Base-by-base conservation (phyloP, 2,329 filamentous ascomycete species). In the Aspergillus uvarum region DNA sequence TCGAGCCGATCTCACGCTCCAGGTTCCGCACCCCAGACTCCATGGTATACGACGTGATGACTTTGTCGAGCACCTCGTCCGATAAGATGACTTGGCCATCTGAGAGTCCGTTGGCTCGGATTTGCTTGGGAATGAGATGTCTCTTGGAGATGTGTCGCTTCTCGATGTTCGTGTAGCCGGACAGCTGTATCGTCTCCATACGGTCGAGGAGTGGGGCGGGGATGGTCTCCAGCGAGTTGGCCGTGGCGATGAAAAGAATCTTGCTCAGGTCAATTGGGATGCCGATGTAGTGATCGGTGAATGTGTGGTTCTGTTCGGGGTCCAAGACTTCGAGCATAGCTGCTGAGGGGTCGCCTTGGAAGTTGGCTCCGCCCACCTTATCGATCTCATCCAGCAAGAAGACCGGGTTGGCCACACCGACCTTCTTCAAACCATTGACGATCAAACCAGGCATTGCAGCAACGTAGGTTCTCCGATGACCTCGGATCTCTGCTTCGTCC, bases 281-380 rank as follows among this genome's bases (percentile, higher is more conserved):
- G 70, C 93, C 93, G 74, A 99, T 87, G 74, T 98, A 99, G 78
- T 99, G 95, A 72, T 99, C 95, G 31, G 88, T 91, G 78, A 99
- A 99, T 10, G 87, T 89, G 76, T 96, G 86, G 72, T 99, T 99
- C 78, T 99, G 95, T 76, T 99, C 95, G 0, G 95, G 95, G 71
- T 99, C 95, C 50, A 99, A 83, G 11, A 99, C 95, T 76, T 99
- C 95, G 14, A 99, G 87, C 94, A 99, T 97, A 8, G 95, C 95
- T 22, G 95, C 95, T 21, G 92, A 96, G 3, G 95, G 95, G 71
- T 99, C 95, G 47, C 95, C 95, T 67, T 99, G 93, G 75, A 95
- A 90, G 74, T 94, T 98, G 38, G 91, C 88, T 60, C 88, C 87
- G 64, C 93, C 92, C 63, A 99, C 85, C 82, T 99, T 99, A 82